These are phyloP conservation scores for Sporothrix phasma DNA, from an alignment of 2,329 filamentous ascomycete genomes.

Conservation along the genomic window DNA sequence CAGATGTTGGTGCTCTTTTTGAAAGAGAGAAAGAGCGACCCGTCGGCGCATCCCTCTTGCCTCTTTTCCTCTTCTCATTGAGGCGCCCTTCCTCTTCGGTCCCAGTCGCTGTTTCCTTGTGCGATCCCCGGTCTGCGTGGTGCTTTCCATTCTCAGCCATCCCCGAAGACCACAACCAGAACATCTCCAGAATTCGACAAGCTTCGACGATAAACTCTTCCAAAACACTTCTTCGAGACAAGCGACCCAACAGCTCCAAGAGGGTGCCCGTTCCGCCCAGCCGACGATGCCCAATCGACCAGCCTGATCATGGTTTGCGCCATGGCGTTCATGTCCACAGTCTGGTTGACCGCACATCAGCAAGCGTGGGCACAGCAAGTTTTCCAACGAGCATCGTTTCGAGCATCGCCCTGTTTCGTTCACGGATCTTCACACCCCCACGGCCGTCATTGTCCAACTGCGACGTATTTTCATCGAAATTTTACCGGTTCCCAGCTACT, in stretches of 20 bases:
- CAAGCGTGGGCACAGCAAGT: background rate
- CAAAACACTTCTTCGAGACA: background rate
- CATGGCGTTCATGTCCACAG: background rate
- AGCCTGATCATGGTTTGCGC: background rate
- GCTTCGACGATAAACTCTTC: background rate
- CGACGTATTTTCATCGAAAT: background rate
- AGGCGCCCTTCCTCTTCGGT: background rate
- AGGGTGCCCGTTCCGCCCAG: background rate
- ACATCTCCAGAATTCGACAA: background rate
- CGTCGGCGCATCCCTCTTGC: background rate
- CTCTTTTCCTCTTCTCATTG: too few relatives aligned
- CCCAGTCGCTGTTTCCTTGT: background rate
- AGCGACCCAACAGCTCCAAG: background rate
- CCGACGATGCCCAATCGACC: background rate
- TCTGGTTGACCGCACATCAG: background rate
- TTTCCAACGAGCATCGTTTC: background rate
- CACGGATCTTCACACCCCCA: background rate
- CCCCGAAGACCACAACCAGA: background rate
- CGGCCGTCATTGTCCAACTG: background rate
- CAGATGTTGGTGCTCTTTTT: background rate
- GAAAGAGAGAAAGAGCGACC: background rate
- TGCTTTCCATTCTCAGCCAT: background rate
- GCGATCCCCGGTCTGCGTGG: background rate
- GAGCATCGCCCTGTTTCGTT: background rate
- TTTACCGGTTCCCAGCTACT: background rate